Evolutionary conservation across 2,329 filamentous ascomycete species (phyloP).

Genomic region (Boeremia lycopersici): DNA sequence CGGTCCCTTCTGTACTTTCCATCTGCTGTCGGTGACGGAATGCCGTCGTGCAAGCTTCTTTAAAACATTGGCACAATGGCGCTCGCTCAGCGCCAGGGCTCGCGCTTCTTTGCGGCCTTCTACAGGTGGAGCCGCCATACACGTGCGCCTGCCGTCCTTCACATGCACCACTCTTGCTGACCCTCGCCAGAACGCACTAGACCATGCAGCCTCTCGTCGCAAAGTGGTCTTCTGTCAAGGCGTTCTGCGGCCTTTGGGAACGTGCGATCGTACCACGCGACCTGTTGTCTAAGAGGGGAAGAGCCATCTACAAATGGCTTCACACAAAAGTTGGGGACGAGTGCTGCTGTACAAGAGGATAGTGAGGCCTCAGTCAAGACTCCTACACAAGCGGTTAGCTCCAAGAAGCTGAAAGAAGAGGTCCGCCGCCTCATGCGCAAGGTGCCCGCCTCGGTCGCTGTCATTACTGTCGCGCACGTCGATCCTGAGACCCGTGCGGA

Average conservation of each 20-base stretch:
- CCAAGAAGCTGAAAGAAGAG: conserved; percentile 12
- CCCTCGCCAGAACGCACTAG: conserved; percentile 16
- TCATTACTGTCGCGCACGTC: conserved; percentile 53
- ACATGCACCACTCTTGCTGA: conserved; percentile 3
- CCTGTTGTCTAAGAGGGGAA: background rate
- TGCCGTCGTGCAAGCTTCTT: conserved; percentile 1
- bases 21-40: background rate
- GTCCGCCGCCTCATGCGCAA: conserved; percentile 56
- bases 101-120: conserved; percentile 53
- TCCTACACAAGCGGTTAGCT: background rate
- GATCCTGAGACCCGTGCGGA: conserved; percentile 19
- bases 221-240: background rate
- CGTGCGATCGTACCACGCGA: conserved; percentile 5
- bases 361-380: too few relatives aligned
- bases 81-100: conserved; percentile 27
- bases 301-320: background rate
- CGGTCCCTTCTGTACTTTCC: background rate
- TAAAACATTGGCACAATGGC: conserved; percentile 20
- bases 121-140: conserved; percentile 49
- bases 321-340: background rate
- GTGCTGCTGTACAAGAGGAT: background rate
- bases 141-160: conserved; percentile 24
- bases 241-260: background rate
- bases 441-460: conserved; percentile 62
- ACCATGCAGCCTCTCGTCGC: conserved; percentile 5